A percentile compares a stretch with the other conserved stretches of the same genome.
These are phyloP conservation scores for Vachellia collinsii DNA, from an alignment of 306 rosid genomes.

Conservation along the genomic window DNA sequence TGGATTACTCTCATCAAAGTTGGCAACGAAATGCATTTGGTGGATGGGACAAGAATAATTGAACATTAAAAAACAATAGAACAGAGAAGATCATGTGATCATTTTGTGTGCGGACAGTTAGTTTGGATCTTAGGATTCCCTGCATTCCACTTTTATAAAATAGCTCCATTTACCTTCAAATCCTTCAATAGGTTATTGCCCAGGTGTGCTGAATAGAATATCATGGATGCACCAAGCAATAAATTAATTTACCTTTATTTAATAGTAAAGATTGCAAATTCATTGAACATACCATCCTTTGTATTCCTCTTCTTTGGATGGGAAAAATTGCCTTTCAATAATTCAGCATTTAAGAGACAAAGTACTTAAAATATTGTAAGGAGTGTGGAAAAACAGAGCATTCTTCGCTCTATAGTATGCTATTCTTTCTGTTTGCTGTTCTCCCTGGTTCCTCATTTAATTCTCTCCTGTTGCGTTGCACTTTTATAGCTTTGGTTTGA, in stretches of 20 bases:
- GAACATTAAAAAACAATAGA: not conserved
- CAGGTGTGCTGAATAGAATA: not conserved
- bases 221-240: not conserved
- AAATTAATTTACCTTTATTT: conserved; percentile 14
- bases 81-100: conserved; percentile 10
- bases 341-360: not conserved
- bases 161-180: not conserved
- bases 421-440: not conserved
- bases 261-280: not conserved
- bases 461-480: conserved; percentile 18
- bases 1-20: not conserved
- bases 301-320: not conserved
- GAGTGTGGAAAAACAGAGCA: not conserved
- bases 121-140: not conserved
- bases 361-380: not conserved
- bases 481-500: not conserved
- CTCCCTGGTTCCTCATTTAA: conserved; percentile 3
- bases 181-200: not conserved
- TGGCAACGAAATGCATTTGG: conserved; percentile 12
- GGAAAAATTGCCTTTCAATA: not conserved
- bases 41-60: conserved; percentile 2
- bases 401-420: conserved; percentile 13
- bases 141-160: not conserved
- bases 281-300: not conserved
- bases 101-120: not conserved